Evolutionary conservation across 495 filamentous ascomycete species (phyloP).

Genomic region (Ascobolus immersus): DNA sequence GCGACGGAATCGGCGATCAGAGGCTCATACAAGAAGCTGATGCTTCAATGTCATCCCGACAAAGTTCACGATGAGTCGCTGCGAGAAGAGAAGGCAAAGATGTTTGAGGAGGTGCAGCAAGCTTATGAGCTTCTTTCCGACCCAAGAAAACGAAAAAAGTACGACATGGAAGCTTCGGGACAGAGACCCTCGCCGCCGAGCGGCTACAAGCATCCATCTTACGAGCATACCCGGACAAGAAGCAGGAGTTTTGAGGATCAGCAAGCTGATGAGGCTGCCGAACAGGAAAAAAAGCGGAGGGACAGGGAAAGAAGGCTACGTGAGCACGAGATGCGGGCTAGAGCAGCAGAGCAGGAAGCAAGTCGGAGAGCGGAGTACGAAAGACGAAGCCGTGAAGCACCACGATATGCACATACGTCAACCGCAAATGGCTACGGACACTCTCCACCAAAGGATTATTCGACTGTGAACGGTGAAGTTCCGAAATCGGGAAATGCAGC

Average conservation of each 20-base stretch:
- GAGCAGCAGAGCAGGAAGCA: no score
- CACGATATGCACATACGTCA: no score
- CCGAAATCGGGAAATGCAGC: no score
- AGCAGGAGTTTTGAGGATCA: no score
- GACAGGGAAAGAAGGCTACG: background rate
- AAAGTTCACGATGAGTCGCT: slow-evolving; percentile 58
- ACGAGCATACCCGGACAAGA: no score
- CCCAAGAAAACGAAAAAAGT: slow-evolving; percentile 38
- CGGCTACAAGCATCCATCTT: background rate
- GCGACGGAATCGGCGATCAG: slow-evolving; percentile 52
- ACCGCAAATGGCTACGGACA: no score
- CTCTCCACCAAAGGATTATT: no score
- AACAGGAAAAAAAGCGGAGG: background rate
- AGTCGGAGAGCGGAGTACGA: no score
- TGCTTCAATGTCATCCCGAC: slow-evolving; percentile 82
- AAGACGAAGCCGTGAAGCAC: no score
- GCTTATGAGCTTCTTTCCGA: slow-evolving; percentile 82
- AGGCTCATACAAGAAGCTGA: slow-evolving; percentile 67
- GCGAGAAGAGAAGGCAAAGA: slow-evolving; percentile 41
- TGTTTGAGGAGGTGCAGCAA: slow-evolving; percentile 83
- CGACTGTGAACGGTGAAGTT: no score
- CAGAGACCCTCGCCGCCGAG: no score
- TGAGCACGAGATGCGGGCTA: no score
- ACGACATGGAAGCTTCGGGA: slow-evolving; percentile 51
- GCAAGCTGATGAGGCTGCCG: background rate